A percentile compares a stretch with the other conserved stretches of the same genome.
Evolutionary conservation across 2,329 filamentous ascomycete genomes (phyloP).

Genomic region (Furcasterigmium furcatum): DNA sequence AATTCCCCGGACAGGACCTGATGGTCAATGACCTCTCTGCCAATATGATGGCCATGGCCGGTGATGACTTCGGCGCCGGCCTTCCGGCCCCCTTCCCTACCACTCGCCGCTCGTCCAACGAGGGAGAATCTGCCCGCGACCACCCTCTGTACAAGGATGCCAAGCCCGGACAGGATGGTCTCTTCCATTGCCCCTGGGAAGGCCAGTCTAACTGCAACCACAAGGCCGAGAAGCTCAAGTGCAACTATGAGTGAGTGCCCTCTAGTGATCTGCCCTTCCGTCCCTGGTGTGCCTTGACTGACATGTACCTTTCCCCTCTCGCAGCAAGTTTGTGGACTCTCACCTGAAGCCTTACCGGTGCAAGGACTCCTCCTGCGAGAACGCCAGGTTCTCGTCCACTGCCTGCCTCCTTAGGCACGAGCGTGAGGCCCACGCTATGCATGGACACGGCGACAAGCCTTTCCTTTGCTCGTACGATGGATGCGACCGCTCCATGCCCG

Average conservation of each 20-base stretch:
- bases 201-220: slow-evolving; percentile 73
- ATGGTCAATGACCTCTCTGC: slow-evolving; percentile 14
- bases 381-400: slow-evolving; percentile 89
- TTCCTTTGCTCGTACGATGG: slow-evolving; percentile 85
- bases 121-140: slow-evolving; percentile 58
- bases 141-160: slow-evolving; percentile 71
- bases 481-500: slow-evolving; percentile 77
- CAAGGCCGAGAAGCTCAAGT: slow-evolving; percentile 94
- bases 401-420: slow-evolving; percentile 93
- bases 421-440: slow-evolving; percentile 92
- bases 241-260: slow-evolving; percentile 89
- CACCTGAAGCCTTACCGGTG: slow-evolving; percentile 96
- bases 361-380: slow-evolving; percentile 80
- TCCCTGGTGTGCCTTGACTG: slow-evolving; percentile 12
- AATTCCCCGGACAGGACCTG: slow-evolving; percentile 21
- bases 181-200: slow-evolving; percentile 92
- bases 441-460: slow-evolving; percentile 90
- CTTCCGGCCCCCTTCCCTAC: slow-evolving; percentile 33
- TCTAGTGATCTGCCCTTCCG: neutral
- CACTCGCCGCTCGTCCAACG: slow-evolving; percentile 44
- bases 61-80: slow-evolving; percentile 34
- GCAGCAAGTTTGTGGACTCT: slow-evolving; percentile 94
- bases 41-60: slow-evolving; percentile 21
- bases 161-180: slow-evolving; percentile 64
- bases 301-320: slow-evolving; percentile 15